Percentiles rank a stretch among this genome's conserved stretches.
Evolutionary conservation across 805 yeast genomes (phyloP).

Genomic region (Candida koratica): DNA sequence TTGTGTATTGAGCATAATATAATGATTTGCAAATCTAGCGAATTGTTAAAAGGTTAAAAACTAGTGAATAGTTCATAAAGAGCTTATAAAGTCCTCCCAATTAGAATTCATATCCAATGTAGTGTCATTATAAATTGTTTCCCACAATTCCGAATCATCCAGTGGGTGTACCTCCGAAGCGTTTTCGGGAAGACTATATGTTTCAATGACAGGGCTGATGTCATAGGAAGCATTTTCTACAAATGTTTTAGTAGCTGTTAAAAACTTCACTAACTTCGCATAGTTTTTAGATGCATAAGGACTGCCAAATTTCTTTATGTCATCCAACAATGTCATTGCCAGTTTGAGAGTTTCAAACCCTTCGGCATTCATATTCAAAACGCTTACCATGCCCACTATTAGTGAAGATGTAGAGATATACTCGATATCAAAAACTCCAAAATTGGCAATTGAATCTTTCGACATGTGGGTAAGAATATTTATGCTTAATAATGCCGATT

Average conservation of each 20-base stretch:
- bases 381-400: conserved; percentile 8
- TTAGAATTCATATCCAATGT: conserved; percentile 7
- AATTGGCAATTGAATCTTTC: conserved; percentile 5
- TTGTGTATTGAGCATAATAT: too few species aligned
- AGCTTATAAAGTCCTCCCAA: conserved; percentile 8
- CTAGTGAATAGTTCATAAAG: neutral
- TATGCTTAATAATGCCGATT: conserved; percentile 7
- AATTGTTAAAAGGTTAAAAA: too few species aligned
- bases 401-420: conserved; percentile 6
- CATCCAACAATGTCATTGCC: conserved; percentile 6
- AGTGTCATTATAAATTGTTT: conserved; percentile 5
- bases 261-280: conserved; percentile 1
- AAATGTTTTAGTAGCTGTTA: conserved; percentile 4
- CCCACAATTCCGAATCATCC: conserved; percentile 7
- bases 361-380: conserved; percentile 6
- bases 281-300: conserved; percentile 6
- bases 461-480: conserved; percentile 7
- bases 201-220: neutral
- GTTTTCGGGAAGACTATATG: conserved; percentile 5
- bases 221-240: conserved; percentile 1
- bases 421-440: conserved; percentile 8
- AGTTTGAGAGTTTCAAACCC: conserved; percentile 2
- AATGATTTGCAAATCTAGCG: too few species aligned
- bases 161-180: neutral
- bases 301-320: conserved; percentile 7